Conservation (phyloP, 208 protist genomes). For the Naegleria gruberi region DNA sequence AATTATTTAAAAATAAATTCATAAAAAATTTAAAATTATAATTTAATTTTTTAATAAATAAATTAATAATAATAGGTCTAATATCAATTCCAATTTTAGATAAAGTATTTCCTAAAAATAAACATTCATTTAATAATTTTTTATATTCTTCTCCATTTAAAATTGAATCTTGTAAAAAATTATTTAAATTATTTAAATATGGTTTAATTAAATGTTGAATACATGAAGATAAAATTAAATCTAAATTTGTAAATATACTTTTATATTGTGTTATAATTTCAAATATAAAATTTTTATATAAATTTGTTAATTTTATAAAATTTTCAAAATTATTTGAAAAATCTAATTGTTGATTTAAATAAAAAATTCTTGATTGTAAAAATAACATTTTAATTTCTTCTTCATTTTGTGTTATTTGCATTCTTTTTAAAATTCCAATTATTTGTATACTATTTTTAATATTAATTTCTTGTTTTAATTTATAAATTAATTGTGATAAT, state of each 20-base stretch:
- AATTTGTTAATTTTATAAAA: background rate
- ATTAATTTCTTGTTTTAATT: background rate
- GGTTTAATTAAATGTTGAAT: background rate
- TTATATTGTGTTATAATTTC: slow-evolving; percentile 9
- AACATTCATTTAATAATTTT: background rate
- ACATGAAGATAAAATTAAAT: background rate
- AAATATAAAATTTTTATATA: background rate
- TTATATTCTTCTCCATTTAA: background rate
- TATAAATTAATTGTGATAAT: background rate
- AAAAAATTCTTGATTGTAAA: background rate
- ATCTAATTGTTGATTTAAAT: background rate
- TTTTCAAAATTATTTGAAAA: background rate
- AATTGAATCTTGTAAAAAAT: background rate
- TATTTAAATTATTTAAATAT: background rate
- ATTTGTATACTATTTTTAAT: background rate
- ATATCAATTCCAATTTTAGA: background rate
- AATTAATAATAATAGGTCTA: background rate
- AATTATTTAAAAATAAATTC: background rate
- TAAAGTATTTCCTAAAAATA: background rate
- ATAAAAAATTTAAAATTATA: background rate
- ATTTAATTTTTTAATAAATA: background rate
- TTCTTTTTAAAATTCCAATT: background rate
- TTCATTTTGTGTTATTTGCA: background rate
- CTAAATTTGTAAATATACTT: background rate
- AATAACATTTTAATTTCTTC: slow-evolving; percentile 9